These are phyloP conservation scores for Aspergillus phoenicis DNA, from an alignment of 2,329 filamentous ascomycete species.

Conservation along the genomic window DNA sequence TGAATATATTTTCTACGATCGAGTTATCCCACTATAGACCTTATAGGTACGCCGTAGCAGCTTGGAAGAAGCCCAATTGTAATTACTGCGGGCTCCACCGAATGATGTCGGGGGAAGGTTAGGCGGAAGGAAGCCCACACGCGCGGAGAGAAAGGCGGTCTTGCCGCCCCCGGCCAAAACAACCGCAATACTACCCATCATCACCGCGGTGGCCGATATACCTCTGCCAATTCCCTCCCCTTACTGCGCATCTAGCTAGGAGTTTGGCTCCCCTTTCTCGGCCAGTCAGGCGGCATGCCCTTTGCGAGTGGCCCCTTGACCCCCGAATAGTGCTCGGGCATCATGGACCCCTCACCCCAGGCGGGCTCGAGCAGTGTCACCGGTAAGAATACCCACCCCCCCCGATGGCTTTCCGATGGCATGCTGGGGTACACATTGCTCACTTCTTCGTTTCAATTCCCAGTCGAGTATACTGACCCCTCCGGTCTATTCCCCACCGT, in stretches of 20 bases:
- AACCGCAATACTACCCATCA: background rate
- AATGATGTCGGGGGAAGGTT: background rate
- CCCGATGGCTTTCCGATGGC: constrained; percentile 4
- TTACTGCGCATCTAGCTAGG: background rate
- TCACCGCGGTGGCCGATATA: background rate
- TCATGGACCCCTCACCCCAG: constrained; percentile 46
- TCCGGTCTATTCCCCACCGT: constrained; percentile 83
- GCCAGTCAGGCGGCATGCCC: constrained; percentile 32
- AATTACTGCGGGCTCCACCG: background rate
- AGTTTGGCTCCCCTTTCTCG: constrained; percentile 9
- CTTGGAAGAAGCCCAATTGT: background rate
- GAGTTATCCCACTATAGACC: too few species aligned
- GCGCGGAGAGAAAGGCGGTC: constrained; percentile 5
- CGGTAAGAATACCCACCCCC: constrained; percentile 50
- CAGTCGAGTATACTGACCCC: constrained; percentile 96
- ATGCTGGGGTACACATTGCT: constrained; percentile 13
- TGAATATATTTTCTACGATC: background rate
- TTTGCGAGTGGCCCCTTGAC: constrained; percentile 16
- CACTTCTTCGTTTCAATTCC: constrained; percentile 20
- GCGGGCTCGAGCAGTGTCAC: constrained; percentile 73
- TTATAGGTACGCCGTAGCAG: too few species aligned
- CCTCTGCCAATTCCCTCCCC: background rate
- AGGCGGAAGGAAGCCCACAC: background rate
- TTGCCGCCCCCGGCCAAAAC: constrained; percentile 1
- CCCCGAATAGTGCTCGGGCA: constrained; percentile 33